Evolutionary conservation across 148 eudicot genomes (phyloP).

Genomic region (Rhododendron griersonianum): DNA sequence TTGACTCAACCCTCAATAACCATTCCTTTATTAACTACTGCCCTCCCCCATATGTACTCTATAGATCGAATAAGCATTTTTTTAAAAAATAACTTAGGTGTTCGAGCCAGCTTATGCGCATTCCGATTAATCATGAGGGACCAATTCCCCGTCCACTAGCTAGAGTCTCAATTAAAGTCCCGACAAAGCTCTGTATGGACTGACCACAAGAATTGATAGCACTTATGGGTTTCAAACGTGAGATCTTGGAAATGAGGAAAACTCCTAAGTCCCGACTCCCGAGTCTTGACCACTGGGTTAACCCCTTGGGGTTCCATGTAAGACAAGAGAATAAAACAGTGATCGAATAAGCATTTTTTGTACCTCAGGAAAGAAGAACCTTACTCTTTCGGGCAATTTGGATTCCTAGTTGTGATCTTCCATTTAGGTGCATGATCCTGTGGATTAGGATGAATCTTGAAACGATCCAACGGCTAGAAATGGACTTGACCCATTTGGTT

Average conservation of each 20-base stretch:
- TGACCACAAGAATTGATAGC: no score
- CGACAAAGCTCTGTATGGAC: no score
- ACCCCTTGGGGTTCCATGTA: neutral
- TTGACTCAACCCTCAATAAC: neutral
- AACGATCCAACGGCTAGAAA: neutral
- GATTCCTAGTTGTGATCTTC: slow-evolving; percentile 8
- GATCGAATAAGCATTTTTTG: neutral
- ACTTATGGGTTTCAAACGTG: no score
- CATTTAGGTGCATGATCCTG: neutral
- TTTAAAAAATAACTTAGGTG: no score
- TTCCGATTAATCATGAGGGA: no score
- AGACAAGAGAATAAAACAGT: neutral
- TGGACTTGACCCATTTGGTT: neutral
- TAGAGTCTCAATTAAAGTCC: no score
- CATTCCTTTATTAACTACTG: neutral
- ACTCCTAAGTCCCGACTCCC: neutral
- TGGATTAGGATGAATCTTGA: neutral
- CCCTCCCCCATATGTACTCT: neutral
- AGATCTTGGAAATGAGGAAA: no score
- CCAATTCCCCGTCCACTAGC: no score
- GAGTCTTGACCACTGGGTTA: no score
- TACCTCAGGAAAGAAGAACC: neutral
- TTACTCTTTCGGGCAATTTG: neutral
- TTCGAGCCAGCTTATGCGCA: no score
- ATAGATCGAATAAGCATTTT: neutral